A percentile compares a stretch with the other conserved stretches of the same genome.
Conservation (phyloP, 345 rosid genomes). For the Rhodamnia argentea region DNA sequence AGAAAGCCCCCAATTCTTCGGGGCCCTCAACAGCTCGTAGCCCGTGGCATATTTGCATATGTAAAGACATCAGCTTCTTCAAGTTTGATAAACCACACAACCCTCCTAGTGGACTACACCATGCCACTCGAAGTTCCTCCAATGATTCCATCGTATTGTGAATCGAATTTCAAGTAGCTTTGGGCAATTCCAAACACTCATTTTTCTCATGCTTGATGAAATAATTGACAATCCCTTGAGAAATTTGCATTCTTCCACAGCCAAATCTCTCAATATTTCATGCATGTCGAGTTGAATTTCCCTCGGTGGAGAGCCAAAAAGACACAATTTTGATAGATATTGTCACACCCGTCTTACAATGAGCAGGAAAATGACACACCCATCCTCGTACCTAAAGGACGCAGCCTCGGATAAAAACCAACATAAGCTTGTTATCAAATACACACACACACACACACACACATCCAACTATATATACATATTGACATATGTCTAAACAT, state of each 20-base stretch:
- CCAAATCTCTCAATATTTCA: not conserved
- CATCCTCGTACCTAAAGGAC: no score
- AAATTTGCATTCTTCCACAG: fast-evolving
- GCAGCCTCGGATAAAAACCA: no score
- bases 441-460: no score
- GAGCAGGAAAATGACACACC: no score
- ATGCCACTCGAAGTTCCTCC: fast-evolving
- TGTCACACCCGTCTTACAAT: no score
- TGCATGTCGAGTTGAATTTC: not conserved
- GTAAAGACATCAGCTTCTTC: fast-evolving
- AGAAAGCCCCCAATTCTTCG: no score
- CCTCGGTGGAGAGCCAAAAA: not conserved
- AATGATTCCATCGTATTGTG: not conserved
- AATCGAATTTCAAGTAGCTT: not conserved
- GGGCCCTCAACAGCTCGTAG: no score
- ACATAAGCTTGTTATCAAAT: no score
- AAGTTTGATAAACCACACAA: not conserved
- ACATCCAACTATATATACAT: no score
- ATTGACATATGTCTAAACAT: no score
- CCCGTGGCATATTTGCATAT: fast-evolving
- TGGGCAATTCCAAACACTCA: fast-evolving
- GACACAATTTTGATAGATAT: not conserved
- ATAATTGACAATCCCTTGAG: not conserved
- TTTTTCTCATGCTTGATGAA: not conserved
- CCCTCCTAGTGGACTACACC: fast-evolving